These are phyloP conservation scores for Vachellia pachyceras DNA, from an alignment of 306 rosid species.

Conservation along the genomic window DNA sequence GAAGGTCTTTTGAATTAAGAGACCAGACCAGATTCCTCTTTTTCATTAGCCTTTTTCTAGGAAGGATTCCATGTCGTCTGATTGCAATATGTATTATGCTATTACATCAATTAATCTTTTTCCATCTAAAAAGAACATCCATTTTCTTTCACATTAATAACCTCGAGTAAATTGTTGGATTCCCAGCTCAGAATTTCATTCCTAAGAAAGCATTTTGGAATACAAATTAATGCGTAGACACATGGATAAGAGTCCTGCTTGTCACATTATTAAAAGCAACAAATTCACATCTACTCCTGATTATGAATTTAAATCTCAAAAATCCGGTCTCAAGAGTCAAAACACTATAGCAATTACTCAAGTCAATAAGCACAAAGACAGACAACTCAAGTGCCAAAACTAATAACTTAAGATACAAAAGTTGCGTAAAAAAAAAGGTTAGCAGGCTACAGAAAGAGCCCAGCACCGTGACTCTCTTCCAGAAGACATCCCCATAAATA, in stretches of 20 bases:
- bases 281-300: not conserved
- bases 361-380: not conserved
- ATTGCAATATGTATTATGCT: not conserved
- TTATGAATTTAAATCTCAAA: not conserved
- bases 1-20: not conserved
- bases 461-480: not conserved
- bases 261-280: not conserved
- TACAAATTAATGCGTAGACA: not conserved
- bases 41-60: not conserved
- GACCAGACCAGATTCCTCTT: not conserved
- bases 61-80: not conserved
- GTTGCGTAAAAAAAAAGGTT: too few relatives aligned
- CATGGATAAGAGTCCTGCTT: not conserved
- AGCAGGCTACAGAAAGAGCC: not conserved
- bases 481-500: not conserved
- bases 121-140: not conserved
- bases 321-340: not conserved
- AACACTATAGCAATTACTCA: not conserved
- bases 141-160: not conserved
- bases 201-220: not conserved
- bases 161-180: not conserved
- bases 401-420: not conserved
- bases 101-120: not conserved
- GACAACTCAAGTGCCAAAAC: not conserved
- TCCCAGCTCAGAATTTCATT: not conserved